Conservation (phyloP, 164 flowering plant genomes). For the Vitis riparia region DNA sequence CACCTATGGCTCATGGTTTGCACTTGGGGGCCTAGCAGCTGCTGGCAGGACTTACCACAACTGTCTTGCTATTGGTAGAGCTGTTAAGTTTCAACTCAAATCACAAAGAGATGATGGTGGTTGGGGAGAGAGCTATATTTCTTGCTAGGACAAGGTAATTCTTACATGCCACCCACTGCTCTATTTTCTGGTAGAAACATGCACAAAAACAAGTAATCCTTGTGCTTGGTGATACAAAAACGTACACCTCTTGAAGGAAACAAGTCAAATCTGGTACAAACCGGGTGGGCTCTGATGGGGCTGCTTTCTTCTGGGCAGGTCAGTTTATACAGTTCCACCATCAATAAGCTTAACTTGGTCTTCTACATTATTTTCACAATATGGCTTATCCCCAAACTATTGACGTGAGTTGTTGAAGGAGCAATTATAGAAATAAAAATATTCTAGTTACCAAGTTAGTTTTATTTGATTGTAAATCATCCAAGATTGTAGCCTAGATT, state of each 20-base stretch:
- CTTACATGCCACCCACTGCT: not conserved
- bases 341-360: not conserved
- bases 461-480: too few relatives aligned
- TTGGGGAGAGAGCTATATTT: conserved; percentile 52
- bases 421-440: too few relatives aligned
- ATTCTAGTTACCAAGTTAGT: too few relatives aligned
- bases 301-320: conserved; percentile 55
- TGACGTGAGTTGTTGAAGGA: too few relatives aligned
- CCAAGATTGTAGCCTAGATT: too few relatives aligned
- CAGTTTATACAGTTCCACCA: not conserved
- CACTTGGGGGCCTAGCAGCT: conserved; percentile 34
- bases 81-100: conserved; percentile 29
- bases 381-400: not conserved
- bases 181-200: not conserved
- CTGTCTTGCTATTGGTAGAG: conserved; percentile 28
- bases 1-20: conserved; percentile 50
- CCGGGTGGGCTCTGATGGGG: conserved; percentile 55
- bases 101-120: conserved; percentile 38
- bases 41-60: conserved; percentile 38
- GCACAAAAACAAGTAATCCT: too few relatives aligned
- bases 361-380: not conserved
- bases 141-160: conserved; percentile 39
- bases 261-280: conserved; percentile 48
- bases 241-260: conserved; percentile 36
- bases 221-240: conserved; percentile 18